Evolutionary conservation across 495 filamentous ascomycete species (phyloP), one percentile per base, ranked within the genome.

Genomic region (Aspergillus baeticus): DNA sequence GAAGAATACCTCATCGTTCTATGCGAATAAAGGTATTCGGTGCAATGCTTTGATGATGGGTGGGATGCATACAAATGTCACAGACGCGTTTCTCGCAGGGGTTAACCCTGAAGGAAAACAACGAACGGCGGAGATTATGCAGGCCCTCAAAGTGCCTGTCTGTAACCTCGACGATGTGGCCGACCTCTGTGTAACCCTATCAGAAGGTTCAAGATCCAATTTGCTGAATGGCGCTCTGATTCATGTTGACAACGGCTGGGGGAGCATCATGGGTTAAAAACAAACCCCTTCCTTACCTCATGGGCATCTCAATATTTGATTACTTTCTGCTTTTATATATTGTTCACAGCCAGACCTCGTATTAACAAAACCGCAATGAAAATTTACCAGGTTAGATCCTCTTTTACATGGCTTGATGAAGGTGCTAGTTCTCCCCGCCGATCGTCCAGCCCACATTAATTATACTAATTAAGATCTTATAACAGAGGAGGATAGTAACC

Each of bases 1-100:
- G 20, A 86, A 86, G 67, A 85, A 77, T 64, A 87, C 83, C 26
- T 84, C 83, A 2, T 73, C 77, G 0, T 82, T 69, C 66, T 87
- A 87, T 63, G 78, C 73, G 0, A 69, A 66, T 36, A 79, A 82
- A 65, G 80, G 81, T 18, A 84, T 87, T 62, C 75, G 77, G 42
- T 78, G 73, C 58, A 76, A 85, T 35, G 81, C 79, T 0, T 65
- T 87, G 49, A 67, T 79, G 67, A 64, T 82, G 41, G 84, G 83
- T 18, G 80, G 63, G 8, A 84, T 87, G 81, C 17, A 65, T 0
- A 78, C 77, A 37, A 86, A 84, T 56, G 84, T 86, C 57, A 59
- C 36, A 10, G 79, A 82, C 54, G 72, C 78, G 2, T 77, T 81
- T 44, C 59, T 58, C 57, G 44, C 66, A 14, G 77, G 73, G 8